phyloP scores from a whole-genome alignment of 2,329 filamentous ascomycete species.

The Ceratocystis papillata region DNA sequence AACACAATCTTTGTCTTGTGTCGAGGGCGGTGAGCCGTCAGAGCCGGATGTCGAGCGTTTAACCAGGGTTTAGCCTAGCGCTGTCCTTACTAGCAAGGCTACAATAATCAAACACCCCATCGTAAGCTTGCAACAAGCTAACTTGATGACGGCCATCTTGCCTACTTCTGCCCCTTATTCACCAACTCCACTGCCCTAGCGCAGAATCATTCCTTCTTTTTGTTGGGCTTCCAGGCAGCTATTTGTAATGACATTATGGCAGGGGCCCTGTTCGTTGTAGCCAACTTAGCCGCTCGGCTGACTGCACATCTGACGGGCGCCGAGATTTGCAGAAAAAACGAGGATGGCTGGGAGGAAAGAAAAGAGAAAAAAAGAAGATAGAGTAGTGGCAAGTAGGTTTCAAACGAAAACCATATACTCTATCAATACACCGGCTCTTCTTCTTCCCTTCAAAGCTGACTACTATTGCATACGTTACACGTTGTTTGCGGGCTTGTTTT shows the following conservation, averaged over 20 bases:
- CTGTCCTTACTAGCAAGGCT: background rate
- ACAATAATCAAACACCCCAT: background rate
- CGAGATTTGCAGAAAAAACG: slow-evolving; percentile 2
- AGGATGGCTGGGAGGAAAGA: background rate
- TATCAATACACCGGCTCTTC: background rate
- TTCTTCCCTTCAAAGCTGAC: background rate
- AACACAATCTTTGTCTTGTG: too few relatives aligned
- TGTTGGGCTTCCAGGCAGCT: background rate
- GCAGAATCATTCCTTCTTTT: background rate
- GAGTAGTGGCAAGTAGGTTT: background rate
- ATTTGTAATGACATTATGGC: background rate
- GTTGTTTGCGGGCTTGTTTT: too few relatives aligned
- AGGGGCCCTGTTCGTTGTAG: background rate
- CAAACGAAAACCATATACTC: background rate
- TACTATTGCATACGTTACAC: too few relatives aligned
- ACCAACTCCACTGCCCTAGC: background rate
- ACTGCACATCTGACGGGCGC: slow-evolving; percentile 1
- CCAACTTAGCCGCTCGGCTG: slow-evolving; percentile 6
- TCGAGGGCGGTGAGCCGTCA: background rate
- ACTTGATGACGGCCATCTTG: background rate
- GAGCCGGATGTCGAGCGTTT: background rate
- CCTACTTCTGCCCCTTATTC: background rate
- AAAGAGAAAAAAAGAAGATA: background rate
- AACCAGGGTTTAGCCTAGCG: background rate
- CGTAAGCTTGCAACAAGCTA: background rate